Conservation (phyloP, 352 stramenopile genomes). For the Phytophthora agathidicida region DNA sequence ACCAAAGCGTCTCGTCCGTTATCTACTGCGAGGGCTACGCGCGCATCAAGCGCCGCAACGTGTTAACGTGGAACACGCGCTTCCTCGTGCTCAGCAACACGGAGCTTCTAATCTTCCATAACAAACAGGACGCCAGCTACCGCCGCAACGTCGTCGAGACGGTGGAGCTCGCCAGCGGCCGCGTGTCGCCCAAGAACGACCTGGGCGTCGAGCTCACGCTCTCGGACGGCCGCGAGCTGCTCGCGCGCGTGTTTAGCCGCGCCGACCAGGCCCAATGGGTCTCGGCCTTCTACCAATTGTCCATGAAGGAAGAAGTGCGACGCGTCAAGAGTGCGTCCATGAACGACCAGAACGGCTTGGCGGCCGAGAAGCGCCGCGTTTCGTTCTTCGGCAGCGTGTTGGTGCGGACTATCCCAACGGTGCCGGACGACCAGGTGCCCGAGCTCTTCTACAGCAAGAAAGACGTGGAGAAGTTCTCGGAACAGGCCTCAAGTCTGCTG, state of each 20-base stretch:
- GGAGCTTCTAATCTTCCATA: constrained; percentile 54
- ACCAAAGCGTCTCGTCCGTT: constrained; percentile 18
- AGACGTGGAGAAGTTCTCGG: constrained; percentile 67
- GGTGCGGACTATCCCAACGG: constrained; percentile 60
- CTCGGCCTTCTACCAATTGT: constrained; percentile 68
- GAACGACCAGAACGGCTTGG: constrained; percentile 34
- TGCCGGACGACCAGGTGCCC: constrained; percentile 51
- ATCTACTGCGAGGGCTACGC: constrained; percentile 65
- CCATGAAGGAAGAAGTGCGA: constrained; percentile 46
- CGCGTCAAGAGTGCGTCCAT: constrained; percentile 33
- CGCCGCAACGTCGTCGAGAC: constrained; percentile 45
- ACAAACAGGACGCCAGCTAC: constrained; percentile 60
- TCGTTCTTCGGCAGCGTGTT: constrained; percentile 67
- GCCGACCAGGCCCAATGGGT: constrained; percentile 65
- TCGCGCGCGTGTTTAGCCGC: constrained; percentile 58
- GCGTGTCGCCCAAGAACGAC: constrained; percentile 49
- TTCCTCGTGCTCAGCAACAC: constrained; percentile 59
- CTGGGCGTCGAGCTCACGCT: constrained; percentile 56
- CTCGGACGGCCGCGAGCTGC: constrained; percentile 48
- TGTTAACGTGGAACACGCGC: constrained; percentile 65
- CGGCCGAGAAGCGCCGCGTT: constrained; percentile 46
- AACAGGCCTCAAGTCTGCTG: constrained; percentile 53
- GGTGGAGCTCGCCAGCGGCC: constrained; percentile 43
- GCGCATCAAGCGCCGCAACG: constrained; percentile 62
- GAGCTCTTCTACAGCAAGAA: constrained; percentile 73